phyloP scores from a whole-genome alignment of 2,329 filamentous ascomycete species.

The Fusarium sp. region DNA sequence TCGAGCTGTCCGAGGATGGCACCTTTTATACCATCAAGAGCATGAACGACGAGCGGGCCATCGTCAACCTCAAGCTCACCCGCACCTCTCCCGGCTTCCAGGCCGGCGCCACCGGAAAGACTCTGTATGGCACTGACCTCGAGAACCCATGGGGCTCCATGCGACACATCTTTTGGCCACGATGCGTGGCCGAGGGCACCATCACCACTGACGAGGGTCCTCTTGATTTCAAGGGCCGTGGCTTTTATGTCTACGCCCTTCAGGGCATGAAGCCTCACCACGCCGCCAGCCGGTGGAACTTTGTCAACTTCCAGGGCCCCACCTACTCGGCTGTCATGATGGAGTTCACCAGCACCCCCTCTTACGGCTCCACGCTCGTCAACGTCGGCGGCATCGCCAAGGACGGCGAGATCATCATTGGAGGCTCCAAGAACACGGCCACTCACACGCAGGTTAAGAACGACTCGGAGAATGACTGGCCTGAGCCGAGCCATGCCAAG shows the following conservation, averaged over 20 bases:
- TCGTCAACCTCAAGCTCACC: slow-evolving; percentile 89
- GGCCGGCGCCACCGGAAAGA: slow-evolving; percentile 85
- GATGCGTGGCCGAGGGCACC: slow-evolving; percentile 83
- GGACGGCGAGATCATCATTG: slow-evolving; percentile 83
- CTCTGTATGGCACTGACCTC: slow-evolving; percentile 87
- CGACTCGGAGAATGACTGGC: slow-evolving; percentile 88
- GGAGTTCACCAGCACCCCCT: slow-evolving; percentile 94
- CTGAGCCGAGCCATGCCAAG: slow-evolving; percentile 80
- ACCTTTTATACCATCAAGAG: slow-evolving; percentile 91
- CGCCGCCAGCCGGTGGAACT: slow-evolving; percentile 92
- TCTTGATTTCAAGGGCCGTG: slow-evolving; percentile 84
- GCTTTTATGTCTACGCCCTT: slow-evolving; percentile 84
- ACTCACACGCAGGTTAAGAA: slow-evolving; percentile 77
- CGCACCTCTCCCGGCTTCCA: slow-evolving; percentile 84
- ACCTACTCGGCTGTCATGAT: slow-evolving; percentile 91
- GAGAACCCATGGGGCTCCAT: slow-evolving; percentile 90
- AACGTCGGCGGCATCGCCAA: slow-evolving; percentile 85
- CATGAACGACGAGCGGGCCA: slow-evolving; percentile 80
- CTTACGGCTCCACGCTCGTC: slow-evolving; percentile 88
- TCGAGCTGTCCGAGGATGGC: slow-evolving; percentile 89
- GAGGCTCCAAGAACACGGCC: slow-evolving; percentile 73
- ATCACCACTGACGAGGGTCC: slow-evolving; percentile 86
- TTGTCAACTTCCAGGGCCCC: slow-evolving; percentile 89
- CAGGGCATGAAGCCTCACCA: slow-evolving; percentile 99
- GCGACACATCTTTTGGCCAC: slow-evolving; percentile 94